Base-by-base conservation (phyloP, 2,329 filamentous ascomycete species). In the Magnaporthiopsis rhizophila region DNA sequence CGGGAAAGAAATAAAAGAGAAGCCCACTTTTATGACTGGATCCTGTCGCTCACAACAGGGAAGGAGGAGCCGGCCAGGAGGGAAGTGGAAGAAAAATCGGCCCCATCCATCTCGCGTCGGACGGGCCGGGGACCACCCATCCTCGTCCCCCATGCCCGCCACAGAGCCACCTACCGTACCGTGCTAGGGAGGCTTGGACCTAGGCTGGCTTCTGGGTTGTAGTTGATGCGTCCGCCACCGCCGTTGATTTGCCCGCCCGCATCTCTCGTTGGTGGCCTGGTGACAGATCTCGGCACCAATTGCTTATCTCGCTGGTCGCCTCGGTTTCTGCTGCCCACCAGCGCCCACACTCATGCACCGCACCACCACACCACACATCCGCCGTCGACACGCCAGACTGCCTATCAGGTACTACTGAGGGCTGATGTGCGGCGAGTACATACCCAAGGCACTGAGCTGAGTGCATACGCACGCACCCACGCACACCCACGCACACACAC, bases 211-310 rank as follows among this genome's bases (percentile, higher is more conserved):
- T 15, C 34, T 36, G 38, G 45, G 18, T 53, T 21, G 45, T 9
- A 53, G 45, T 24, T 24, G 45, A 53, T 53, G 45, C 45, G 45
- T 21, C 45, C 45, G 45, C 21, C 38, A 18, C 38, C 45, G 45
- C 21, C n/a, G 45, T 53, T 53, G 45, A 53, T 53, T 53, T 53
- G 45, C 8, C 9, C 45, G 45, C 21, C 45, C n/a, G 45, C 45
- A 53, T 21, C 45, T 24, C 9, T 53, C 21, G 45, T 21, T 12
- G 32, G 38, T 60, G 58, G 32, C 58, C 32, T 36, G 28, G 58
- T 60, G 58, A 60, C 58, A 32, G 58, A 60, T 60, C 58, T 60
- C 24, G 58, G 58, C 58, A 36, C 28, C 58, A 36, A 60, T 60
- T 60, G 58, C 58, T 60, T 60, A 60, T 60, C 58, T 58, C 57